A percentile compares a stretch with the other conserved stretches of the same genome.
Evolutionary conservation across 192 early-diverging fungal genomes (phyloP).

Genomic region (Phycomyces nitens): DNA sequence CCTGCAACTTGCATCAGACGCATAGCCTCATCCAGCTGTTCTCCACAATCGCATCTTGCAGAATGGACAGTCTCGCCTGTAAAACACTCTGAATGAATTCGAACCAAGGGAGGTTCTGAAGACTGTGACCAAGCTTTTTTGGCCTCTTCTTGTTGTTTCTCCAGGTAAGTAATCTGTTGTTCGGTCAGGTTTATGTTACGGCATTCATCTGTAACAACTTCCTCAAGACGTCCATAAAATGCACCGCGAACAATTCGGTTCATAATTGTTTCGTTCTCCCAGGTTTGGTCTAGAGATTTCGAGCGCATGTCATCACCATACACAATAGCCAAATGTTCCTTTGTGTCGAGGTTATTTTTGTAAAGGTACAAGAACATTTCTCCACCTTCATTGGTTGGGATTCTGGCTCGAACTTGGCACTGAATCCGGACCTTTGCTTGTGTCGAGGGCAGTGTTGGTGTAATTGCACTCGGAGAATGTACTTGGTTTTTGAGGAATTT

Average conservation of each 20-base stretch:
- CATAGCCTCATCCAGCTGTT: slow-evolving; percentile 92
- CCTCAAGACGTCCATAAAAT: slow-evolving; percentile 50
- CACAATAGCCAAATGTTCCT: slow-evolving; percentile 94
- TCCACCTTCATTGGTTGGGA: slow-evolving; percentile 72
- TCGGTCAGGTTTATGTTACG: slow-evolving; percentile 8
- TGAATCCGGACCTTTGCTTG: slow-evolving; percentile 27
- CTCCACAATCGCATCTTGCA: slow-evolving; percentile 92
- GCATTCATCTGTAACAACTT: slow-evolving; percentile 38
- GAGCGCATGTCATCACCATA: slow-evolving; percentile 82
- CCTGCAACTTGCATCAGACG: slow-evolving; percentile 78
- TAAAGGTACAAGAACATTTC: slow-evolving; percentile 84
- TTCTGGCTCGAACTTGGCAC: slow-evolving; percentile 70
- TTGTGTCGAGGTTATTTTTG: slow-evolving; percentile 76
- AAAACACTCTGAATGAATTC: slow-evolving; percentile 97
- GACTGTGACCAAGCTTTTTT: slow-evolving; percentile 19
- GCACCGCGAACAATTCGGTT: slow-evolving; percentile 83
- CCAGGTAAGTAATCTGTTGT: slow-evolving; percentile 23
- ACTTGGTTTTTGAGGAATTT: slow-evolving; percentile 35
- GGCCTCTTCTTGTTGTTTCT: slow-evolving; percentile 24
- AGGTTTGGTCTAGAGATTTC: slow-evolving; percentile 58
- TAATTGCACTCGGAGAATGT: slow-evolving; percentile 26
- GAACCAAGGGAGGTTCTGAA: slow-evolving; percentile 61
- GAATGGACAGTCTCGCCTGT: slow-evolving; percentile 93
- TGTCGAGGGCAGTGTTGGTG: slow-evolving; percentile 14
- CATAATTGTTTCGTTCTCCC: slow-evolving; percentile 69